phyloP scores from a whole-genome alignment of 2,329 filamentous ascomycete genomes.

The Chalaropsis thielavioides region DNA sequence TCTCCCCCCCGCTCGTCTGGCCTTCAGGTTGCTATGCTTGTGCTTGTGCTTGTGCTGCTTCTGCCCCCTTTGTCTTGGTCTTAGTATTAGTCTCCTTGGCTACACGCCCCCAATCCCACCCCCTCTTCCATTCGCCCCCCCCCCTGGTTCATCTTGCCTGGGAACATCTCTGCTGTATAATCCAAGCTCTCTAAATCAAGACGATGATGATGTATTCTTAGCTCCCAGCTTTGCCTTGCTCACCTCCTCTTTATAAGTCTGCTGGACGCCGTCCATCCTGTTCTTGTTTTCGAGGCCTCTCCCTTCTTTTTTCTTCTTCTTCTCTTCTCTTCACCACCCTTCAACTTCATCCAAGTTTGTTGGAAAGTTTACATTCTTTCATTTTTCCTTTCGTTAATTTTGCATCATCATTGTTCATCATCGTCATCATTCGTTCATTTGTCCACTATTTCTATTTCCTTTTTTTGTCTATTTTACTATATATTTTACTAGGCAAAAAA shows the following conservation, averaged over 20 bases:
- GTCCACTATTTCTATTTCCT: background rate
- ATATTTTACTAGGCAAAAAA: background rate
- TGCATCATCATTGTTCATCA: background rate
- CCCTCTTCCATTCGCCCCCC: background rate
- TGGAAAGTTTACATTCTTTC: background rate
- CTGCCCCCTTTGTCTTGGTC: no score
- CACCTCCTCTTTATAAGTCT: background rate
- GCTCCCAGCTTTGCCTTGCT: background rate
- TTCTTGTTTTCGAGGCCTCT: background rate
- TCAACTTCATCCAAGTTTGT: background rate
- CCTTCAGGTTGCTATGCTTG: no score
- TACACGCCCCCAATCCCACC: background rate
- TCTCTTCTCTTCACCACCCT: background rate
- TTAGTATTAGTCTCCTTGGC: no score
- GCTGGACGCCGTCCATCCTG: background rate
- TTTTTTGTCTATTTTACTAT: no score
- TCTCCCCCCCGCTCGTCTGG: background rate
- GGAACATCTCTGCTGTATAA: background rate
- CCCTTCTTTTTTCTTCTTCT: background rate
- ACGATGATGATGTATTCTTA: background rate
- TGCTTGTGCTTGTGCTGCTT: no score
- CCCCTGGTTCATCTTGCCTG: background rate
- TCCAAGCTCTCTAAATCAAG: slow-evolving; percentile 4
- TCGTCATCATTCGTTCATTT: background rate
- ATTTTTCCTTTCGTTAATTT: slow-evolving; percentile 1